Evolutionary conservation across 768 basidiomycete genomes (phyloP).

Genomic region (Agrocybe praecox): DNA sequence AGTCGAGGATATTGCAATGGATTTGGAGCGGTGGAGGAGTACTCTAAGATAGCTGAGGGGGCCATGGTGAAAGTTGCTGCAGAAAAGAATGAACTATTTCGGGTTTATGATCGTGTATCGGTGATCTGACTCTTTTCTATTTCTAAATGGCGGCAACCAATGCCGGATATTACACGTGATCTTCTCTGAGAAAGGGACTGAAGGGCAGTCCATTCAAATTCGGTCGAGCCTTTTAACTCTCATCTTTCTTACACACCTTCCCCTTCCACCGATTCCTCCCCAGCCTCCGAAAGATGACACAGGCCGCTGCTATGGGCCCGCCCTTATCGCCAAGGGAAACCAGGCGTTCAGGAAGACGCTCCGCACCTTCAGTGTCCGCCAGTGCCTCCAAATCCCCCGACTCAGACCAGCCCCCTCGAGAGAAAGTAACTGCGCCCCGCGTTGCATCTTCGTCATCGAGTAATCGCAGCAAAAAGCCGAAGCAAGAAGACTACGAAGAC

Average conservation of each 20-base stretch:
- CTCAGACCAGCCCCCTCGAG: slow-evolving; percentile 59
- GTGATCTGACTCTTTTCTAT: background rate
- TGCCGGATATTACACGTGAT: slow-evolving; percentile 3
- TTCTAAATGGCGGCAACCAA: background rate
- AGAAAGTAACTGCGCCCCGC: slow-evolving; percentile 46
- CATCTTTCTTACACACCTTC: background rate
- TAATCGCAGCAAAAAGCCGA: slow-evolving; percentile 60
- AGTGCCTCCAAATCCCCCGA: slow-evolving; percentile 77
- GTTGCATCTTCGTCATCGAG: slow-evolving; percentile 40
- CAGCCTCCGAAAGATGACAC: slow-evolving; percentile 48
- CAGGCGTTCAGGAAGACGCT: slow-evolving; percentile 76
- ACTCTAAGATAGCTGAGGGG: slow-evolving; percentile 61
- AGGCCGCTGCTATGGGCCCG: slow-evolving; percentile 73
- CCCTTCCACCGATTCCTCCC: background rate
- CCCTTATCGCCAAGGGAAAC: slow-evolving; percentile 78
- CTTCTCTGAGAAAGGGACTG: background rate
- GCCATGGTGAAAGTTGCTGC: slow-evolving; percentile 31
- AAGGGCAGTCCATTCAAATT: background rate
- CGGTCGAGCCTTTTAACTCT: background rate
- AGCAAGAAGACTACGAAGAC: slow-evolving; percentile 77
- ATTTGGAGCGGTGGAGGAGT: slow-evolving; percentile 67
- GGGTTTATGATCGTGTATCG: background rate
- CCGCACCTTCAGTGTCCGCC: slow-evolving; percentile 64
- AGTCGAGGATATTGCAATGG: slow-evolving; percentile 71
- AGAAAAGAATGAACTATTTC: slow-evolving; percentile 5